These are phyloP conservation scores for Pythium apleroticum DNA, from an alignment of 352 stramenopile species.

Conservation along the genomic window DNA sequence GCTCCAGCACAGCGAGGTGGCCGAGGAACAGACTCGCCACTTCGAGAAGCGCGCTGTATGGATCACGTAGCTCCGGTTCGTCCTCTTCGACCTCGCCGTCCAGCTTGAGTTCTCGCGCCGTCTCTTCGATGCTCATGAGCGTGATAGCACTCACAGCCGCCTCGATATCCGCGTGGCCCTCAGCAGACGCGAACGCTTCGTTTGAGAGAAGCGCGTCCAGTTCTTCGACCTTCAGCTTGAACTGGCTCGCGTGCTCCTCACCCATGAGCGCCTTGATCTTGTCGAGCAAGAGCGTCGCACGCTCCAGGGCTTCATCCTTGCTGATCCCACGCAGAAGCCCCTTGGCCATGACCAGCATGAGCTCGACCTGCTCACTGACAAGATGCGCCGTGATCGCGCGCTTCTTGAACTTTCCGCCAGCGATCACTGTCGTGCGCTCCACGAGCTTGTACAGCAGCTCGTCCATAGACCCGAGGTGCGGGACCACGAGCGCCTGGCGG, in stretches of 20 bases:
- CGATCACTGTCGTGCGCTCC: slow-evolving; percentile 55
- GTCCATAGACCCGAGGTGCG: slow-evolving; percentile 37
- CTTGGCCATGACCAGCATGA: slow-evolving; percentile 61
- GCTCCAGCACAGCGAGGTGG: slow-evolving; percentile 50
- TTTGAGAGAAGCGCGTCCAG: slow-evolving; percentile 25
- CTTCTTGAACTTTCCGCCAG: slow-evolving; percentile 56
- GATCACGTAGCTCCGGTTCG: slow-evolving; percentile 10
- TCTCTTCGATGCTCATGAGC: slow-evolving; percentile 57
- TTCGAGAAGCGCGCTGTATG: slow-evolving; percentile 46
- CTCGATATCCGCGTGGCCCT: slow-evolving; percentile 30
- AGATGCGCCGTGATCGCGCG: slow-evolving; percentile 47
- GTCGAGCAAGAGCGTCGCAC: slow-evolving; percentile 32
- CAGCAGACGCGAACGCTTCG: slow-evolving; percentile 21
- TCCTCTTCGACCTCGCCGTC: slow-evolving; percentile 31
- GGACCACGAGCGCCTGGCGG: slow-evolving; percentile 31
- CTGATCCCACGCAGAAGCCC: slow-evolving; percentile 43
- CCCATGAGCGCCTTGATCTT: slow-evolving; percentile 46
- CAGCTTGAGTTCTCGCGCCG: slow-evolving; percentile 34
- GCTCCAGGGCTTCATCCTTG: slow-evolving; percentile 47
- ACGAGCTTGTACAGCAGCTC: slow-evolving; percentile 60
- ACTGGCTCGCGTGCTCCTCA: slow-evolving; percentile 51
- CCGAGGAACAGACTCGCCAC: slow-evolving; percentile 54
- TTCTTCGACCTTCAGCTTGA: slow-evolving; percentile 46
- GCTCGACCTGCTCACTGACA: slow-evolving; percentile 55
- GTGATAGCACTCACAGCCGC: slow-evolving; percentile 55